A percentile compares a stretch with the other conserved stretches of the same genome.
These are phyloP conservation scores for Candida nitratophila DNA, from an alignment of 805 yeast genomes.

Conservation along the genomic window DNA sequence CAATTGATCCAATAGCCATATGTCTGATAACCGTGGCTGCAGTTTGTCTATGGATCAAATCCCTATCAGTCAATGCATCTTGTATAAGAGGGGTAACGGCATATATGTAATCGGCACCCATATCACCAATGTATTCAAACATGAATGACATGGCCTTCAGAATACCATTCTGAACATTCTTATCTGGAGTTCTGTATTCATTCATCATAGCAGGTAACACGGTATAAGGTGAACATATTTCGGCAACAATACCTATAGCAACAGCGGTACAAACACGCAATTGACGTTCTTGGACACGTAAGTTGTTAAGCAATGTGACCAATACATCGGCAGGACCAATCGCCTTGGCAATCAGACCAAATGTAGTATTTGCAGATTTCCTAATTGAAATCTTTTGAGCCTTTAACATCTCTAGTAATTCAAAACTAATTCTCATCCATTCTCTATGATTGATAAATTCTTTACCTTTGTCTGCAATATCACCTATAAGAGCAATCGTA, in stretches of 20 bases:
- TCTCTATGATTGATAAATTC: constrained; percentile 84
- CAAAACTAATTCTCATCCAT: constrained; percentile 96
- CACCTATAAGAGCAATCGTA: constrained; percentile 71
- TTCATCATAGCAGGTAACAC: constrained; percentile 93
- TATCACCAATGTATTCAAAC: constrained; percentile 84
- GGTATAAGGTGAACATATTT: constrained; percentile 86
- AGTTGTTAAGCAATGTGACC: constrained; percentile 72
- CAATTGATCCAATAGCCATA: constrained; percentile 71
- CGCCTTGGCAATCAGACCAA: constrained; percentile 85
- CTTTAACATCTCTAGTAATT: constrained; percentile 80
- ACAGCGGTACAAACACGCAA: constrained; percentile 95
- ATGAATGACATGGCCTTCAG: constrained; percentile 83
- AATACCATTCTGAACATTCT: constrained; percentile 92
- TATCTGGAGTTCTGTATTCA: constrained; percentile 88
- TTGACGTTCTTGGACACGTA: constrained; percentile 93
- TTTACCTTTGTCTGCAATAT: constrained; percentile 72
- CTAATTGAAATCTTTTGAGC: constrained; percentile 72
- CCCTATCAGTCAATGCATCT: constrained; percentile 87
- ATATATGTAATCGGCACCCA: constrained; percentile 75
- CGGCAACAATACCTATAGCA: constrained; percentile 95
- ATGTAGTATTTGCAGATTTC: constrained; percentile 80
- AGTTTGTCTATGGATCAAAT: constrained; percentile 90
- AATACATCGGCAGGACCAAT: constrained; percentile 95
- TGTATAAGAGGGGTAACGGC: constrained; percentile 73
- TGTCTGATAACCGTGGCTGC: constrained; percentile 85